A percentile compares a stretch with the other conserved stretches of the same genome.
These are phyloP conservation scores for Collybiopsis luxurians DNA, from an alignment of 768 basidiomycete genomes.

Conservation along the genomic window DNA sequence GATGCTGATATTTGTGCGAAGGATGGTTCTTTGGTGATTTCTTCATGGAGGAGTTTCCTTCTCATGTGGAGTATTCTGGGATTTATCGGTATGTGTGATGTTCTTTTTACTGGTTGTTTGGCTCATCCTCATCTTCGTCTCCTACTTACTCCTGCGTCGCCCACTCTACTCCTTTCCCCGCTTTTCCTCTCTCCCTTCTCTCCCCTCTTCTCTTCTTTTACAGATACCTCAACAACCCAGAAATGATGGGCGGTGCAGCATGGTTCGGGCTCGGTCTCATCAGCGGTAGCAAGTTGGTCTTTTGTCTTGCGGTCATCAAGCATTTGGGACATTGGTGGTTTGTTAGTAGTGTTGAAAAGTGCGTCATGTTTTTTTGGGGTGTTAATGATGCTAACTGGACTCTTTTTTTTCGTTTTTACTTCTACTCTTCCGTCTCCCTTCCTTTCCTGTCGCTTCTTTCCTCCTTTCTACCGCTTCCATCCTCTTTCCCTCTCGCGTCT, in stretches of 20 bases:
- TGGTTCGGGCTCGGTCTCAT: slow-evolving; percentile 94
- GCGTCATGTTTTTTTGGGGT: slow-evolving; percentile 20
- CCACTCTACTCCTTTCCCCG: too few species aligned
- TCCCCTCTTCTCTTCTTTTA: not conserved
- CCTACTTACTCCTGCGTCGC: too few species aligned
- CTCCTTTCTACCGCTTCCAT: too few species aligned
- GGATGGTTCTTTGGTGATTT: slow-evolving; percentile 99
- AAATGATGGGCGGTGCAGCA: slow-evolving; percentile 92
- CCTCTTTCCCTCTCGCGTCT: too few species aligned
- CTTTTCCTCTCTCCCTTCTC: not conserved
- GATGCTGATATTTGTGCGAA: slow-evolving; percentile 21
- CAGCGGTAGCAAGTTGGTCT: slow-evolving; percentile 90
- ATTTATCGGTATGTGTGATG: slow-evolving; percentile 74
- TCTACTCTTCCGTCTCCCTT: too few species aligned
- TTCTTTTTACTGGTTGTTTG: not conserved
- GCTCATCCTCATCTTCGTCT: not conserved
- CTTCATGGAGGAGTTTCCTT: slow-evolving; percentile 91
- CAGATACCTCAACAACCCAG: slow-evolving; percentile 92
- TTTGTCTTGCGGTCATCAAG: slow-evolving; percentile 77
- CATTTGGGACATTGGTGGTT: slow-evolving; percentile 97
- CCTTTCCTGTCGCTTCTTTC: too few species aligned
- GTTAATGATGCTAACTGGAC: not conserved
- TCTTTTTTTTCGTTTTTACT: too few species aligned
- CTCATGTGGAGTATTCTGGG: slow-evolving; percentile 90
- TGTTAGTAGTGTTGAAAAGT: slow-evolving; percentile 90